These are phyloP conservation scores for Exophiala oligosperma DNA, from an alignment of 2,329 filamentous ascomycete genomes.

Conservation along the genomic window DNA sequence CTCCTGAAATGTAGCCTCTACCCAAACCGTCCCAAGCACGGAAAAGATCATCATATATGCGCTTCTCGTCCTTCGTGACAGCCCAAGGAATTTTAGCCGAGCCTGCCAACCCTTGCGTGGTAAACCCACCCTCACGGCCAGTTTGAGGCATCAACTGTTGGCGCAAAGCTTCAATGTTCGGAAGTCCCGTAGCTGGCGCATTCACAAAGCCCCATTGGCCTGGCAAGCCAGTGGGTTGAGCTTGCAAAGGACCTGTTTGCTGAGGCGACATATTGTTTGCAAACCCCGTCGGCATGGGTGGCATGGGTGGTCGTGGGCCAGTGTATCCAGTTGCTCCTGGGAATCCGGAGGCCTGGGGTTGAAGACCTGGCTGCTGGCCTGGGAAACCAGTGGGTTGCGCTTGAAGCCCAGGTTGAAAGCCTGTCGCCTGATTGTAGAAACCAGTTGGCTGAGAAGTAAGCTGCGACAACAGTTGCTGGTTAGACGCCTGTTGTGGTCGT, in stretches of 20 bases:
- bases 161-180: slow-evolving; percentile 90
- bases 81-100: slow-evolving; percentile 98
- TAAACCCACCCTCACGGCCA: slow-evolving; percentile 83
- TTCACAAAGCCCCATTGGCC: slow-evolving; percentile 99
- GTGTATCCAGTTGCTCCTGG: slow-evolving; percentile 76
- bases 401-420: slow-evolving; percentile 57
- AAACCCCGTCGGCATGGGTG: slow-evolving; percentile 76
- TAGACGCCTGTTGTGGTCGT: slow-evolving; percentile 71
- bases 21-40: slow-evolving; percentile 93
- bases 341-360: slow-evolving; percentile 70
- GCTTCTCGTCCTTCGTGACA: slow-evolving; percentile 98
- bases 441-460: slow-evolving; percentile 56
- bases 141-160: slow-evolving; percentile 97
- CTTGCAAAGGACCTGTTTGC: slow-evolving; percentile 73
- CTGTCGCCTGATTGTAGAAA: slow-evolving; percentile 64
- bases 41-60: slow-evolving; percentile 92
- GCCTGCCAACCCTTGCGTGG: slow-evolving; percentile 81
- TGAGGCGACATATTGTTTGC: slow-evolving; percentile 60
- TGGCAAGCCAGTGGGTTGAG: slow-evolving; percentile 89
- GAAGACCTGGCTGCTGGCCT: slow-evolving; percentile 46
- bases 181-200: slow-evolving; percentile 81
- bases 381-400: slow-evolving; percentile 40
- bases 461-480: slow-evolving; percentile 58
- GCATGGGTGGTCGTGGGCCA: slow-evolving; percentile 76
- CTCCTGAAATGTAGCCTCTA: slow-evolving; percentile 88